phyloP scores from a whole-genome alignment of 225 moss, liverwort and hornwort species.

The Polytrichum formosum region DNA sequence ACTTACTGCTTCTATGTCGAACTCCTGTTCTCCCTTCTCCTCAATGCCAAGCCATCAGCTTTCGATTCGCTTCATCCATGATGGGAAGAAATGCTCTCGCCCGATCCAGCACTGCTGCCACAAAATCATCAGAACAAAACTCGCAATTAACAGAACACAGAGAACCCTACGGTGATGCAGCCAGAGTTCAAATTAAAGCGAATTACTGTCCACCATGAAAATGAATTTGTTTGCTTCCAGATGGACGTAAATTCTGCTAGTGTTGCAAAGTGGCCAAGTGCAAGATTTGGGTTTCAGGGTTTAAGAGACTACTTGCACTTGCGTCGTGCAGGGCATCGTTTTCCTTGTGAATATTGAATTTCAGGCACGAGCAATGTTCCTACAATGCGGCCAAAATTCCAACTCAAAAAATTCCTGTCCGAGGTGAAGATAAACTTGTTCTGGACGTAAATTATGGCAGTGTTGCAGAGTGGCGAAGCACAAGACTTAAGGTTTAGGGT shows the following conservation, averaged over 20 bases:
- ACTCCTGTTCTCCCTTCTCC: constrained; percentile 70
- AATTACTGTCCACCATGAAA: not conserved
- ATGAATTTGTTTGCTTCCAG: not conserved
- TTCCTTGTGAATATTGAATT: too few relatives aligned
- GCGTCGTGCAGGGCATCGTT: too few relatives aligned
- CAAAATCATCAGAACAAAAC: not conserved
- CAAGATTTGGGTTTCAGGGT: not conserved
- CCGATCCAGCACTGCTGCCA: constrained; percentile 59
- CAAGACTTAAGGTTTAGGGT: too few relatives aligned
- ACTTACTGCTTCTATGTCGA: constrained; percentile 66
- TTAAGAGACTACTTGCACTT: not conserved
- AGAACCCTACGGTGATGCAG: not conserved
- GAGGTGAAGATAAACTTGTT: too few relatives aligned
- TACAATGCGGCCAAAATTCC: too few relatives aligned
- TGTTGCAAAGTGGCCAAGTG: not conserved
- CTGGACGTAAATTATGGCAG: too few relatives aligned
- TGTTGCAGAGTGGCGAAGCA: too few relatives aligned
- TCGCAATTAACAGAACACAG: too few relatives aligned
- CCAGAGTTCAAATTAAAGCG: not conserved
- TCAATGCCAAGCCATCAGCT: constrained; percentile 70
- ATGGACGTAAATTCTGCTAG: too few relatives aligned
- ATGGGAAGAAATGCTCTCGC: constrained; percentile 74
- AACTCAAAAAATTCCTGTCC: not conserved
- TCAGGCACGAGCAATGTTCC: not conserved
- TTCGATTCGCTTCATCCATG: constrained; percentile 72